Percentiles rank a stretch among this genome's conserved stretches.
These are phyloP conservation scores for Delphinella strobiligena DNA, from an alignment of 2,329 filamentous ascomycete genomes.

Conservation along the genomic window DNA sequence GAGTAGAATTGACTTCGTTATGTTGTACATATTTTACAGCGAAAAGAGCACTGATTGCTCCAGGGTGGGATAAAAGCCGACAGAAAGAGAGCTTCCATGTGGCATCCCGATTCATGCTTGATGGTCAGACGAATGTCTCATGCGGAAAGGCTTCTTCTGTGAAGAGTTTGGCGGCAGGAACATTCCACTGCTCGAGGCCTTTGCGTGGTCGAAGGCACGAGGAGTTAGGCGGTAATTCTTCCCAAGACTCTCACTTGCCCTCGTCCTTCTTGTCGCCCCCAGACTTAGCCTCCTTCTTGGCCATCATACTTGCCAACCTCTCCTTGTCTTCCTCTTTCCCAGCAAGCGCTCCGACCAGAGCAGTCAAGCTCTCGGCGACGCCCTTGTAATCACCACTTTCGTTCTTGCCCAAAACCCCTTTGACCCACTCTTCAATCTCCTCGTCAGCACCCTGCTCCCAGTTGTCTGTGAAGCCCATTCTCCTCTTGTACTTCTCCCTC, in stretches of 20 bases:
- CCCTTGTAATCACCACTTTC: slow-evolving; percentile 29
- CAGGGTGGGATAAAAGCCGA: neutral
- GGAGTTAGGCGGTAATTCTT: too few species aligned
- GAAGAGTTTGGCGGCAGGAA: too few species aligned
- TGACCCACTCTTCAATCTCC: slow-evolving; percentile 44
- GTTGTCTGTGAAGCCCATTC: slow-evolving; percentile 46
- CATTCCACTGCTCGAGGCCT: too few species aligned
- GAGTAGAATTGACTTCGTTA: slow-evolving; percentile 6
- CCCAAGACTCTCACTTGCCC: neutral
- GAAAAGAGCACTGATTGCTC: too few species aligned
- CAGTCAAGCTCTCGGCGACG: slow-evolving; percentile 15
- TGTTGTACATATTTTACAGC: neutral
- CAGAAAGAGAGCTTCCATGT: too few species aligned
- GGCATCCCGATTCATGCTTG: too few species aligned
- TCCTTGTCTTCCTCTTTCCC: slow-evolving; percentile 17
- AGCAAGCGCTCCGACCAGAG: slow-evolving; percentile 5
- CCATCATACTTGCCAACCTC: slow-evolving; percentile 15
- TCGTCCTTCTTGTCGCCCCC: neutral
- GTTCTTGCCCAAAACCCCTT: slow-evolving; percentile 35
- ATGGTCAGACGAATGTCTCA: too few species aligned
- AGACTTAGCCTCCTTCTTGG: neutral
- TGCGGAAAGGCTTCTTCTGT: too few species aligned
- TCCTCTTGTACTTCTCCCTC: slow-evolving; percentile 45
- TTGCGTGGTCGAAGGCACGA: too few species aligned
- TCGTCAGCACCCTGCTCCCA: slow-evolving; percentile 39